Percentiles rank a stretch among this genome's conserved stretches.
phyloP scores from a whole-genome alignment of 2,329 filamentous ascomycete genomes.

The Calonectria hongkongensis region DNA sequence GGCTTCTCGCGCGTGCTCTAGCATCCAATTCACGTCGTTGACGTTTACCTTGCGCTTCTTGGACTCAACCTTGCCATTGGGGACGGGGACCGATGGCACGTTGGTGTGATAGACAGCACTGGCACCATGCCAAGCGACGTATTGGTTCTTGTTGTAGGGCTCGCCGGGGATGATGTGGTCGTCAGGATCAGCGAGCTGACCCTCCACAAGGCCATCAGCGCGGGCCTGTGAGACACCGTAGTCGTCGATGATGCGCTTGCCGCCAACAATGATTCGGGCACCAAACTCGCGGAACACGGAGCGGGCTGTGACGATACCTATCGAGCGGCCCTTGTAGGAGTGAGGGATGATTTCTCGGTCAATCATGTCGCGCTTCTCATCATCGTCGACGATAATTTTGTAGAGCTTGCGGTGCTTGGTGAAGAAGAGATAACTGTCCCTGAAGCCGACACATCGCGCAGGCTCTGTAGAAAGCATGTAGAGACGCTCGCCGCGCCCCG shows the following conservation, averaged over 20 bases:
- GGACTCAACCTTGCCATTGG: slow-evolving; percentile 83
- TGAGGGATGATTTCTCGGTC: slow-evolving; percentile 96
- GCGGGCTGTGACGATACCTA: slow-evolving; percentile 95
- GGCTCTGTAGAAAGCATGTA: slow-evolving; percentile 99
- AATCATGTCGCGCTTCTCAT: slow-evolving; percentile 98
- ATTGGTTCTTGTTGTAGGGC: slow-evolving; percentile 99
- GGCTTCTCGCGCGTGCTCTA: slow-evolving; percentile 93
- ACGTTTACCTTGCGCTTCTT: slow-evolving; percentile 92
- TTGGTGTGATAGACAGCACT: slow-evolving; percentile 95
- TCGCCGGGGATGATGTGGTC: slow-evolving; percentile 86
- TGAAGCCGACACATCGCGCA: slow-evolving; percentile 95
- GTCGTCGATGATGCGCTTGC: slow-evolving; percentile 89
- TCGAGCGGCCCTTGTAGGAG: slow-evolving; percentile 98
- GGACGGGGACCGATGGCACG: slow-evolving; percentile 83
- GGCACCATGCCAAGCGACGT: slow-evolving; percentile 98
- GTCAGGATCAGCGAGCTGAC: slow-evolving; percentile 92
- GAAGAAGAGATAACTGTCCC: slow-evolving; percentile 99
- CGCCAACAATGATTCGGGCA: slow-evolving; percentile 93
- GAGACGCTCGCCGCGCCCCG: slow-evolving; percentile 86
- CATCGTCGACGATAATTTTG: slow-evolving; percentile 98
- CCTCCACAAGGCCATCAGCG: slow-evolving; percentile 87
- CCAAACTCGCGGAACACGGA: slow-evolving; percentile 99
- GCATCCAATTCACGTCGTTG: slow-evolving; percentile 96
- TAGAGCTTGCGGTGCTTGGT: slow-evolving; percentile 97
- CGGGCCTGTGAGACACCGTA: slow-evolving; percentile 87